These are phyloP conservation scores for Trametes meyenii DNA, from an alignment of 768 basidiomycete genomes.

Conservation along the genomic window DNA sequence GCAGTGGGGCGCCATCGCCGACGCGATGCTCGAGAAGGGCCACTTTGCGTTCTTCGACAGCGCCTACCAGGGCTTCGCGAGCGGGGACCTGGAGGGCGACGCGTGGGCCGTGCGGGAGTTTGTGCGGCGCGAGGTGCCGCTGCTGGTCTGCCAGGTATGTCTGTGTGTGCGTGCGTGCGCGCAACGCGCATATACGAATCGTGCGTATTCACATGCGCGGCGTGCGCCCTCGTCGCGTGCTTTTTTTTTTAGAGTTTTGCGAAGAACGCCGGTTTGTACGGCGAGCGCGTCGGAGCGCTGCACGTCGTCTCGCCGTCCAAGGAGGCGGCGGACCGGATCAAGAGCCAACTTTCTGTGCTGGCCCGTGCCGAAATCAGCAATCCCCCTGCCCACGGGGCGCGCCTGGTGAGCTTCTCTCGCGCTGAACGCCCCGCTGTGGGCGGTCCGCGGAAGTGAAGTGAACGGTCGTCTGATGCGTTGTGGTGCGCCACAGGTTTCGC, in stretches of 20 bases:
- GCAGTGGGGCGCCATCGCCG: constrained; percentile 82
- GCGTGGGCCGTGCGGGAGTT: constrained; percentile 92
- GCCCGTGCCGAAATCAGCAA: constrained; percentile 96
- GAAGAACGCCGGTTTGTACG: constrained; percentile 94
- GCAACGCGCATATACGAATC: too few species aligned
- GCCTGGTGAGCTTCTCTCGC: constrained; percentile 57
- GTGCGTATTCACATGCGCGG: background rate
- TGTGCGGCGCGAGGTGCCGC: constrained; percentile 67
- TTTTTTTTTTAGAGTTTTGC: constrained; percentile 78
- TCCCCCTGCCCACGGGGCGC: constrained; percentile 89
- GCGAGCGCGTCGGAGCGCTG: constrained; percentile 93
- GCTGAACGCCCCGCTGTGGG: background rate
- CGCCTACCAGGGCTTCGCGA: constrained; percentile 97
- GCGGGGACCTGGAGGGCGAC: constrained; percentile 88
- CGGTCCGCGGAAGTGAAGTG: background rate
- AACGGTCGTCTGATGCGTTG: constrained; percentile 5
- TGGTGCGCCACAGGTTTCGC: constrained; percentile 53
- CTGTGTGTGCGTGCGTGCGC: background rate
- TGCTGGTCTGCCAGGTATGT: constrained; percentile 87
- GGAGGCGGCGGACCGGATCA: constrained; percentile 72
- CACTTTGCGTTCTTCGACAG: constrained; percentile 95
- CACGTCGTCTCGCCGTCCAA: constrained; percentile 70
- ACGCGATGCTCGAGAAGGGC: constrained; percentile 66
- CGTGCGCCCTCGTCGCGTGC: too few species aligned
- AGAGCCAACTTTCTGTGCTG: constrained; percentile 89